A percentile compares a stretch with the other conserved stretches of the same genome.
Evolutionary conservation across 106 monocot species (phyloP).

Genomic region (Apostasia shenzhenica): DNA sequence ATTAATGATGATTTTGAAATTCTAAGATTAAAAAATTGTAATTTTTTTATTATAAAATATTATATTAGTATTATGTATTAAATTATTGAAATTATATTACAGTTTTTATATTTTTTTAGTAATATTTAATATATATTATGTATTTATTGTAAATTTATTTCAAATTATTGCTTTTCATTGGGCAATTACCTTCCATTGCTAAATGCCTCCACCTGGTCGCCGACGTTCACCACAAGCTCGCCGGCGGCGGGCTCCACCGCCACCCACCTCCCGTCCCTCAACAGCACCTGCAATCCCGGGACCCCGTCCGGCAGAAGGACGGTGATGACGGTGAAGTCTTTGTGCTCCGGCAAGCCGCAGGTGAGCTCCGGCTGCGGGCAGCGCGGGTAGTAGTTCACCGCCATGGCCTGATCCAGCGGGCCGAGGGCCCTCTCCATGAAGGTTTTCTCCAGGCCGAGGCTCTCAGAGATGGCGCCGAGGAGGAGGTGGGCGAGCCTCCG

Average conservation of each 20-base stretch:
- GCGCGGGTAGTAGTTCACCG: constrained; percentile 74
- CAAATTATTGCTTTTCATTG: no score
- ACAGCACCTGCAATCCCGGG: constrained; percentile 33
- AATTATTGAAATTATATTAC: no score
- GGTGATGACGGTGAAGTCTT: constrained; percentile 44
- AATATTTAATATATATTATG: no score
- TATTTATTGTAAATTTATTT: no score
- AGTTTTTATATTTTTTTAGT: no score
- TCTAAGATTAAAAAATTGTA: no score
- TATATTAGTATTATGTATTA: no score
- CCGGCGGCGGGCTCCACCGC: constrained; percentile 20
- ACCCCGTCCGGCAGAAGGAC: constrained; percentile 32
- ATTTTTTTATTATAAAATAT: no score
- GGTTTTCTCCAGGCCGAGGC: constrained; percentile 41
- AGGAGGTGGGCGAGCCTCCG: constrained; percentile 31
- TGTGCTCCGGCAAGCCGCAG: constrained; percentile 63
- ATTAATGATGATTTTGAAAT: no score
- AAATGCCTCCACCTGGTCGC: constrained; percentile 34
- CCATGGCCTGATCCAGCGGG: constrained; percentile 68
- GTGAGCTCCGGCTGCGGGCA: constrained; percentile 75
- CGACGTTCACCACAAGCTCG: constrained; percentile 38
- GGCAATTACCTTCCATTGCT: no score
- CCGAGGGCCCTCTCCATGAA: constrained; percentile 57
- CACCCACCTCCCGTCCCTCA: constrained; percentile 28
- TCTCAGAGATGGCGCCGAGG: constrained; percentile 51